Evolutionary conservation across 108 stramenopile species (phyloP).

Genomic region (Stephanodiscus minutulus): DNA sequence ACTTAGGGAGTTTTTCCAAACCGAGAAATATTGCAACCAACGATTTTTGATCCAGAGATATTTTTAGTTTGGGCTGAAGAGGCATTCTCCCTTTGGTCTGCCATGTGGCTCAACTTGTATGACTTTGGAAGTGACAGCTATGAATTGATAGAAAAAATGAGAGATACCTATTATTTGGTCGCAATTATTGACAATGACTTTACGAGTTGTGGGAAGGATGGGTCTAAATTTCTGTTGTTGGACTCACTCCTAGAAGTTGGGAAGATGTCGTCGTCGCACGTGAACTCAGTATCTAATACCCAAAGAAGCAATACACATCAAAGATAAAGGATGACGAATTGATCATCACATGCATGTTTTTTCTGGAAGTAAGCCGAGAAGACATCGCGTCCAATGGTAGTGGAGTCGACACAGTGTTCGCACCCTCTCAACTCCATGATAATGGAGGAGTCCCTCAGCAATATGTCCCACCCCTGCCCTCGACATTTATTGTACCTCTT

Average conservation of each 20-base stretch:
- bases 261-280: conserved; percentile 1
- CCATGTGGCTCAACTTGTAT: conserved; percentile 92
- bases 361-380: neutral
- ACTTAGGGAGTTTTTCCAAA: conserved; percentile 82
- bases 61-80: conserved; percentile 94
- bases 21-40: conserved; percentile 95
- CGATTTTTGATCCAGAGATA: conserved; percentile 94
- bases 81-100: conserved; percentile 94
- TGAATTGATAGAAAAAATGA: conserved; percentile 84
- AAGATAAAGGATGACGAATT: neutral
- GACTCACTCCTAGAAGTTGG: conserved; percentile 36
- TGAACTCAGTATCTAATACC: neutral
- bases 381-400: no score
- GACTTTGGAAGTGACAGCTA: conserved; percentile 83
- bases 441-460: no score
- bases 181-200: conserved; percentile 97
- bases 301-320: neutral
- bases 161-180: conserved; percentile 91
- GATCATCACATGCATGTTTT: neutral
- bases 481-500: no score
- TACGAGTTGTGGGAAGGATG: conserved; percentile 26
- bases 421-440: no score
- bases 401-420: no score
- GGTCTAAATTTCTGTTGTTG: conserved; percentile 29
- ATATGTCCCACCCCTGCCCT: no score